These are phyloP conservation scores for Amaranthus hypochondriacus DNA, from an alignment of 148 eudicot species.

Conservation along the genomic window DNA sequence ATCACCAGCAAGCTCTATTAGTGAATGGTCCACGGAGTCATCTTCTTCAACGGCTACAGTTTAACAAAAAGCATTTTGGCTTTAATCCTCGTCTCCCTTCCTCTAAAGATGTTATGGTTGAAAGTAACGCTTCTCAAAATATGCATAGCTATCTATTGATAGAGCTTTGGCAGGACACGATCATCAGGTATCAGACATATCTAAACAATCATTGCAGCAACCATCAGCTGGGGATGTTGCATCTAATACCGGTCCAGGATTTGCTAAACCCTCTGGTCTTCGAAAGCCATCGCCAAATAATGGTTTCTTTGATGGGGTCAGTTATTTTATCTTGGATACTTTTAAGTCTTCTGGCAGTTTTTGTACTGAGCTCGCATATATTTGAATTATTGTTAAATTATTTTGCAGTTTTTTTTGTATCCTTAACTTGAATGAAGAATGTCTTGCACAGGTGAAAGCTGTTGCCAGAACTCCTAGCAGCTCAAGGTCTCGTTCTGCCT, in stretches of 20 bases:
- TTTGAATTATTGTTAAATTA: not conserved
- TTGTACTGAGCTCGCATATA: not conserved
- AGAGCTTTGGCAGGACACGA: constrained; percentile 23
- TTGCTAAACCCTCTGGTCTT: constrained; percentile 78
- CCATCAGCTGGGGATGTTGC: constrained; percentile 30
- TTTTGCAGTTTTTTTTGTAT: not conserved
- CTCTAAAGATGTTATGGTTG: constrained; percentile 14
- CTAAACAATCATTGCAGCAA: constrained; percentile 28
- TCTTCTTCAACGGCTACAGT: constrained; percentile 56
- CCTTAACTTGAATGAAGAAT: constrained; percentile 3
- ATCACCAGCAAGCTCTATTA: constrained; percentile 88
- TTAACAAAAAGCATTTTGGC: constrained; percentile 37
- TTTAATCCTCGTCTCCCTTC: constrained; percentile 26
- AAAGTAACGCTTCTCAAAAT: constrained; percentile 27
- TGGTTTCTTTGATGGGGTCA: constrained; percentile 96
- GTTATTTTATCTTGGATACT: constrained; percentile 27
- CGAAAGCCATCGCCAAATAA: constrained; percentile 91
- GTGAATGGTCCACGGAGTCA: constrained; percentile 87
- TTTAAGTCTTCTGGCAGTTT: not conserved
- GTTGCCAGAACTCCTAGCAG: constrained; percentile 52
- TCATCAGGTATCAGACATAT: constrained; percentile 22
- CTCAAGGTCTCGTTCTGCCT: constrained; percentile 40
- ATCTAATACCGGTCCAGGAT: constrained; percentile 30
- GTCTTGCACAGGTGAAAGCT: constrained; percentile 51
- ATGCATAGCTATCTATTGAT: constrained; percentile 25